These are phyloP conservation scores for Globisporangium nunn DNA, from an alignment of 352 stramenopile genomes.

Conservation along the genomic window DNA sequence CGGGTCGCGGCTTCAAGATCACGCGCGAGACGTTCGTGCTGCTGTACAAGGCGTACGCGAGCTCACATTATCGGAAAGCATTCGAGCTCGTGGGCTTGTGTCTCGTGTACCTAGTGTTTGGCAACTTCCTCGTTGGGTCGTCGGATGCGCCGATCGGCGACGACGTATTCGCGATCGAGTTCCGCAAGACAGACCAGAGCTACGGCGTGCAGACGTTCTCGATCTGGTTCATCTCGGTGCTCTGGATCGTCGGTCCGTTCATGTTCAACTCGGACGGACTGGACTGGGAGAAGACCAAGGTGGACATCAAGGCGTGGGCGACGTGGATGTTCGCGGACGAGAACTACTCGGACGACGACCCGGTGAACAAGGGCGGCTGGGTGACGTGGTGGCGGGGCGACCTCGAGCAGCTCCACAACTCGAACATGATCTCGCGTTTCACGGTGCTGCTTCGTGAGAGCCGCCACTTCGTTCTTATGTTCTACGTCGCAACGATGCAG, in stretches of 20 bases:
- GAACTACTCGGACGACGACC: slow-evolving; percentile 57
- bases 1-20: slow-evolving; percentile 79
- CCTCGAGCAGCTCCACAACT: slow-evolving; percentile 49
- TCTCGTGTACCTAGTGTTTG: slow-evolving; percentile 58
- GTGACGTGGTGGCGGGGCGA: slow-evolving; percentile 70
- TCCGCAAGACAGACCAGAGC: slow-evolving; percentile 55
- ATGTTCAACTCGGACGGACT: slow-evolving; percentile 80
- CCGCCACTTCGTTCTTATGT: slow-evolving; percentile 71
- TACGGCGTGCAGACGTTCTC: slow-evolving; percentile 76
- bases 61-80: slow-evolving; percentile 67
- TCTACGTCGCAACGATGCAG: slow-evolving; percentile 56
- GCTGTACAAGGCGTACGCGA: slow-evolving; percentile 69
- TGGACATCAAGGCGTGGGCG: slow-evolving; percentile 51
- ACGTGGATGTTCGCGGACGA: slow-evolving; percentile 68
- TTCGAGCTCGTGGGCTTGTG: slow-evolving; percentile 68
- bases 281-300: slow-evolving; percentile 70
- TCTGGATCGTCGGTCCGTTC: slow-evolving; percentile 63
- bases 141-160: slow-evolving; percentile 36
- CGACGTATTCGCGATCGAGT: slow-evolving; percentile 51
- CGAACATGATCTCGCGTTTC: slow-evolving; percentile 58
- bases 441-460: slow-evolving; percentile 67
- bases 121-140: slow-evolving; percentile 68
- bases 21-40: slow-evolving; percentile 72
- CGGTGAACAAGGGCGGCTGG: slow-evolving; percentile 57
- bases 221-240: slow-evolving; percentile 70